phyloP scores from a whole-genome alignment of 2,329 filamentous ascomycete species.

The Colletotrichum simmondsii region DNA sequence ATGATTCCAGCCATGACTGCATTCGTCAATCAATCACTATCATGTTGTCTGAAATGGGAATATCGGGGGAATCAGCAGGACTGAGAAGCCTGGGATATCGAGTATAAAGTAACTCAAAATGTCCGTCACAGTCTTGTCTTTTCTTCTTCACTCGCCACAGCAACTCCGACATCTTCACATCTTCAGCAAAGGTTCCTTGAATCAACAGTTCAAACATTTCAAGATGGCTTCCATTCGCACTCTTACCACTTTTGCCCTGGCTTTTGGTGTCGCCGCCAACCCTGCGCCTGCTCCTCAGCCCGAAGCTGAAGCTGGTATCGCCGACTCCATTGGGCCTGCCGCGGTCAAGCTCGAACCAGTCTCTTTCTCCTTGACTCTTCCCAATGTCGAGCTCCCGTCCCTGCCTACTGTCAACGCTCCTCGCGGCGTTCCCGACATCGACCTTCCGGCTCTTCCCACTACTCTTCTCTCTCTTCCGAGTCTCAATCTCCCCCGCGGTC shows the following conservation, averaged over 20 bases:
- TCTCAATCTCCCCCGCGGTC: not conserved
- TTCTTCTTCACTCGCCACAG: not conserved
- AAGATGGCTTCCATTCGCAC: slow-evolving; percentile 22
- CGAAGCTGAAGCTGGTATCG: not conserved
- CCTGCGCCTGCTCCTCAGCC: not conserved
- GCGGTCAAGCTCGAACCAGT: not conserved
- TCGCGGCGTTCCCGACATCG: not conserved
- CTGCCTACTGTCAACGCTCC: not conserved
- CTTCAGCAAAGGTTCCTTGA: not conserved
- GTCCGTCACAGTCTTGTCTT: not conserved
- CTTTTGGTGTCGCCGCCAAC: slow-evolving; percentile 7
- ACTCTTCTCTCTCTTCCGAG: not conserved
- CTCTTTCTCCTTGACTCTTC: not conserved
- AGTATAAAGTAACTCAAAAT: not conserved
- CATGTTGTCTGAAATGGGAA: not conserved
- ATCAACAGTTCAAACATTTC: not conserved
- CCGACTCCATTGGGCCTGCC: not conserved
- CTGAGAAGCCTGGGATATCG: not conserved
- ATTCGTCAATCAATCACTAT: not conserved
- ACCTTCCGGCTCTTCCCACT: not conserved
- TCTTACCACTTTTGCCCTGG: slow-evolving; percentile 1
- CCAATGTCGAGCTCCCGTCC: not conserved
- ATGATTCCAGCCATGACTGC: not conserved
- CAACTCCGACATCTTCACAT: not conserved
- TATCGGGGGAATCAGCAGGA: not conserved